Conservation (phyloP, 768 basidiomycete genomes). For the Auricularia sp. region DNA sequence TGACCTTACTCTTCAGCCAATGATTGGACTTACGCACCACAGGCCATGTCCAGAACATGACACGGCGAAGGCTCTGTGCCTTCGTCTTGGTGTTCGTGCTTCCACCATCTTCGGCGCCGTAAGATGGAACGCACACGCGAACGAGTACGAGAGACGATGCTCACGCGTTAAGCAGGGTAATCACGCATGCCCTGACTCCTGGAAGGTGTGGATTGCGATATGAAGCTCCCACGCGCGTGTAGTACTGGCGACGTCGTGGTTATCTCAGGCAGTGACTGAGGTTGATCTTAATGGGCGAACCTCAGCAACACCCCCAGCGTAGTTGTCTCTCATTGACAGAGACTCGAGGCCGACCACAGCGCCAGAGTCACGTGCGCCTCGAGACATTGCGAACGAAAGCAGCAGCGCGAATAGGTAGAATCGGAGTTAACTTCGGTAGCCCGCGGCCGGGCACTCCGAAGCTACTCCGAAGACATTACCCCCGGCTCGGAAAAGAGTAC, state of each 20-base stretch:
- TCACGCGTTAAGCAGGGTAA: slow-evolving; percentile 43
- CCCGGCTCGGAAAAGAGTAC: too few relatives aligned
- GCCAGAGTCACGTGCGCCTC: slow-evolving; percentile 16
- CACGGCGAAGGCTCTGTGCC: slow-evolving; percentile 12
- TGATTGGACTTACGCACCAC: slow-evolving; percentile 19
- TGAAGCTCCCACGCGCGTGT: slow-evolving; percentile 51
- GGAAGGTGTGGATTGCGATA: slow-evolving; percentile 70
- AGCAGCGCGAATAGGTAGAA: too few relatives aligned
- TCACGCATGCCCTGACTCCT: slow-evolving; percentile 47
- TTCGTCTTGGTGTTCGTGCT: slow-evolving; percentile 15
- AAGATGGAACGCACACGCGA: slow-evolving; percentile 3
- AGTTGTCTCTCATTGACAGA: slow-evolving; percentile 43
- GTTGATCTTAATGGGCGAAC: slow-evolving; percentile 22
- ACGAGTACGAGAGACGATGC: slow-evolving; percentile 1
- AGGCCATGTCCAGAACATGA: slow-evolving; percentile 51
- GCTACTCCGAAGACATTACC: too few relatives aligned
- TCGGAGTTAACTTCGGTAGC: too few relatives aligned
- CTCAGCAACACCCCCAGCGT: slow-evolving; percentile 48
- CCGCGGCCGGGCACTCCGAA: too few relatives aligned
- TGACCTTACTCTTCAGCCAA: slow-evolving; percentile 4
- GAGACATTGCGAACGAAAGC: slow-evolving; percentile 12
- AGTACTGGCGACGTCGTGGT: slow-evolving; percentile 33
- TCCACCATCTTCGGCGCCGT: slow-evolving; percentile 27
- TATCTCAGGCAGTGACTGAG: neutral
- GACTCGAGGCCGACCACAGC: slow-evolving; percentile 18